Base-by-base conservation (phyloP, 306 rosid species). In the Vigna unguiculata region DNA sequence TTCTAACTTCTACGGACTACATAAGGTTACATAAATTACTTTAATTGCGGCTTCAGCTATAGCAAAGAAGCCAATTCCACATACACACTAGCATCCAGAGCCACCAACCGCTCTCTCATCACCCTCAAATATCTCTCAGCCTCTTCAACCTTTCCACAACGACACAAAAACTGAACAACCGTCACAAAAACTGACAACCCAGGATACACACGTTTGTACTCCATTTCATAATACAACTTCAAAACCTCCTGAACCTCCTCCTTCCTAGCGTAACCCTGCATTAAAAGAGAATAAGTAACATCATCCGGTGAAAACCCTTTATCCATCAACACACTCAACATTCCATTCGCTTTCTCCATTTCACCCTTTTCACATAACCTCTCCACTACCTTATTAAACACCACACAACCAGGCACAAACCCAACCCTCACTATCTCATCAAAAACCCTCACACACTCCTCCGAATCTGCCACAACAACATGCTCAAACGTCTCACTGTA, bases 221-320 rank as follows among this genome's bases (percentile, higher is more conserved):
- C 92, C 97, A 90, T 89, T 69, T 92, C 98, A 64, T 86, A 84
- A 83, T 85, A 92, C 58, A 92, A 81, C 86, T 94, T 92, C n/a
- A 90, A 69, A 68, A 83, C 84, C 66, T 84, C 92, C 36, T 81
- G 79, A 76, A 63, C 80, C 76, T 86, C 81, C 19, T 71, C 75
- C 14, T 77, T 87, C 54, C 48, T 46, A 30, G 80, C 85, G 75
- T 84, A 94, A 55, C 96, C 97, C 19, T 71, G 45, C 19, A 92
- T 86, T 80, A 90, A 78, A 68, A 21, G 73, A 55, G 82, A 70
- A 78, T 87, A 92, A 2, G 93, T 89, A 51, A 69, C 60, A 21
- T 84, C 90, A 78, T 89, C 68, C 0, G 98, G 94, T 17, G 54
- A 12, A 70, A 91, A 90, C 62, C 88, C 90, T 80, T 79, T 87